These are phyloP conservation scores for Pythium volutum DNA, from an alignment of 352 stramenopile species.

Conservation along the genomic window DNA sequence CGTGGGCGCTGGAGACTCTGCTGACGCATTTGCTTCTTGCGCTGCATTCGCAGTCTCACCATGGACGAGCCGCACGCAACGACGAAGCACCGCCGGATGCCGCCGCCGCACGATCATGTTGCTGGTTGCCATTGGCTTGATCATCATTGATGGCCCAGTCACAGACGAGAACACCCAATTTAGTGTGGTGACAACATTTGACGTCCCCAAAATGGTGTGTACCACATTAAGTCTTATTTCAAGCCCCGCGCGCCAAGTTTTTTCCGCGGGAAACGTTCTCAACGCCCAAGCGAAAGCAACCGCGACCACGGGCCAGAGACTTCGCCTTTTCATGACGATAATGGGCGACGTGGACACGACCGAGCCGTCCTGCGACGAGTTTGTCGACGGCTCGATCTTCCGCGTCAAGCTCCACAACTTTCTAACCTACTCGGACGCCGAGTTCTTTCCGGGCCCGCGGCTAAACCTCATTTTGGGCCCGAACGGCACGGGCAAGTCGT, in stretches of 20 bases:
- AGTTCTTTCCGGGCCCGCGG: slow-evolving; percentile 89
- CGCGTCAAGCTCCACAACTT: slow-evolving; percentile 94
- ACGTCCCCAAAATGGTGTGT: background rate
- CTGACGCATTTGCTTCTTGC: background rate
- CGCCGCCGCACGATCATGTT: background rate
- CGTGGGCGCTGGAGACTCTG: background rate
- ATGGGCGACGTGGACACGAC: slow-evolving; percentile 26
- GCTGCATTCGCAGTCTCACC: background rate
- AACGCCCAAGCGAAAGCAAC: background rate
- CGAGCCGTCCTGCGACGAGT: slow-evolving; percentile 55
- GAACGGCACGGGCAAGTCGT: slow-evolving; percentile 95
- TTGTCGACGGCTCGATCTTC: slow-evolving; percentile 86
- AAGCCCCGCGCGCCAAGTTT: slow-evolving; percentile 11
- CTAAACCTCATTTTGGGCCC: slow-evolving; percentile 98
- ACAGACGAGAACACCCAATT: background rate
- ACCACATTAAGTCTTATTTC: slow-evolving; percentile 5
- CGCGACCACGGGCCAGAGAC: background rate
- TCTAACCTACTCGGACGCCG: slow-evolving; percentile 90
- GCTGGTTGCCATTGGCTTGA: slow-evolving; percentile 8
- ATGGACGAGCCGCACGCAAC: slow-evolving; percentile 7
- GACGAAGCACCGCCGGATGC: background rate
- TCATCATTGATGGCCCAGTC: background rate
- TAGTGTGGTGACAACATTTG: background rate
- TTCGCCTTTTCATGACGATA: background rate
- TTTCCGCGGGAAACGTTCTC: slow-evolving; percentile 47